These are phyloP conservation scores for Apophysomyces trapeziformis DNA, from an alignment of 371 early-diverging fungal genomes.

Conservation along the genomic window DNA sequence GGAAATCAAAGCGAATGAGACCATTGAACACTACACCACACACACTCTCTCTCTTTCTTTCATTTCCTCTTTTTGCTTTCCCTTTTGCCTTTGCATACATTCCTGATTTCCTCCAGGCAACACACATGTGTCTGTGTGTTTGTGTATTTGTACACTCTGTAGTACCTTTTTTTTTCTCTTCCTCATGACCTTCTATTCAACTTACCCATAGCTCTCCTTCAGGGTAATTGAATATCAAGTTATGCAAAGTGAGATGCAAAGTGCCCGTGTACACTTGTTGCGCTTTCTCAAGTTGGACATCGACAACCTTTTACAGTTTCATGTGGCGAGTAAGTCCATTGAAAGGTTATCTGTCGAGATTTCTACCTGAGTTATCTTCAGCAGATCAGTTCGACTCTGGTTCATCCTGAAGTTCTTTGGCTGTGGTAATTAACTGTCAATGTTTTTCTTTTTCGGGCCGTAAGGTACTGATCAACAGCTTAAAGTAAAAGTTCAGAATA, in stretches of 20 bases:
- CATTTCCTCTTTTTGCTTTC: neutral
- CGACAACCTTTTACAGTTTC: slow-evolving; percentile 52
- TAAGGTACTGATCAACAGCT: neutral
- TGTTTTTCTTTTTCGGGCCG: neutral
- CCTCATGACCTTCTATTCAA: slow-evolving; percentile 3
- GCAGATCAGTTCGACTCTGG: slow-evolving; percentile 49
- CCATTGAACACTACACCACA: slow-evolving; percentile 7
- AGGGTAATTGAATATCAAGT: slow-evolving; percentile 73
- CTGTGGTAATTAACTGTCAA: neutral
- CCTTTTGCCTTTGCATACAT: neutral
- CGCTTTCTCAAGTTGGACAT: slow-evolving; percentile 68
- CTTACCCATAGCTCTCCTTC: slow-evolving; percentile 76
- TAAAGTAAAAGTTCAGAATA: neutral
- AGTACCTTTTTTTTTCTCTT: neutral
- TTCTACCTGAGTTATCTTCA: slow-evolving; percentile 51
- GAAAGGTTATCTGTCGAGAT: neutral
- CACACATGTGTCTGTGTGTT: neutral
- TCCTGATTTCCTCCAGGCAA: neutral
- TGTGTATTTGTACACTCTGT: neutral
- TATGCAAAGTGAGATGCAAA: slow-evolving; percentile 79
- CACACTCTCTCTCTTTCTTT: neutral
- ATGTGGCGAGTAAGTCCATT: neutral
- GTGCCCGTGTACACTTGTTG: slow-evolving; percentile 63
- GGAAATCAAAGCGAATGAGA: slow-evolving; percentile 9
- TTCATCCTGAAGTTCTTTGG: slow-evolving; percentile 22